Base-by-base conservation (phyloP, 1,139 yeast genomes). In the Yamadazyma oceani region DNA sequence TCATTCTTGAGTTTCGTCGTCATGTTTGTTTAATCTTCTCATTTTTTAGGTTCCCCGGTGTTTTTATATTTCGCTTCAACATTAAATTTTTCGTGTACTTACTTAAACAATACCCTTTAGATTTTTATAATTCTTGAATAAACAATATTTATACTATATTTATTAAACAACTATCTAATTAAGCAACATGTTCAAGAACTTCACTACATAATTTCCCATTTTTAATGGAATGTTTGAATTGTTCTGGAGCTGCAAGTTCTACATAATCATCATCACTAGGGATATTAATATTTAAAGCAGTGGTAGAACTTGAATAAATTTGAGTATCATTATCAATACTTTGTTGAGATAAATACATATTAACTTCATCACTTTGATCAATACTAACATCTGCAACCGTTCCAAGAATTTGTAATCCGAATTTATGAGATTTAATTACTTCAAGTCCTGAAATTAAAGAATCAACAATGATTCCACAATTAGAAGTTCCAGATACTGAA, bases 311-410 rank as follows among this genome's bases (percentile, higher is more conserved):
- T 10, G 96, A 84, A 64, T 80, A 87, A 31, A 92, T 69, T 45
- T 68, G 75, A 26, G 60, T 53, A 48, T 87, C 94, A 11, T 85
- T 78, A 4, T 73, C 79, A 35, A 88, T 61, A 15, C 94, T 79
- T 21, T 78, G 79, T 55, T 80, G 72, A 25, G 90, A 77, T 49
- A 94, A 74, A 62, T 88, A 94, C 41, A 92, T 70, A 46, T 79
- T 78, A 42, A 95, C 96, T 49, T 85, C 85, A 51, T 89, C 95
- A 44, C 92, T 80, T 62, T 89, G 92, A 63, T 94, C 99, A 42
- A 89, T 73, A 40, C 85, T 79, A 46, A 94, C 75, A 58, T 89
- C 81, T 21, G 97, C 96, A 17, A 88, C 81, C 26, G 72, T 66
- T 12, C 89, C 95, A 34, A 83, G 68, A 13, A 89, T 80, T 64